phyloP scores from a whole-genome alignment of 148 eudicot species.

The Vaccinium darrowii region DNA sequence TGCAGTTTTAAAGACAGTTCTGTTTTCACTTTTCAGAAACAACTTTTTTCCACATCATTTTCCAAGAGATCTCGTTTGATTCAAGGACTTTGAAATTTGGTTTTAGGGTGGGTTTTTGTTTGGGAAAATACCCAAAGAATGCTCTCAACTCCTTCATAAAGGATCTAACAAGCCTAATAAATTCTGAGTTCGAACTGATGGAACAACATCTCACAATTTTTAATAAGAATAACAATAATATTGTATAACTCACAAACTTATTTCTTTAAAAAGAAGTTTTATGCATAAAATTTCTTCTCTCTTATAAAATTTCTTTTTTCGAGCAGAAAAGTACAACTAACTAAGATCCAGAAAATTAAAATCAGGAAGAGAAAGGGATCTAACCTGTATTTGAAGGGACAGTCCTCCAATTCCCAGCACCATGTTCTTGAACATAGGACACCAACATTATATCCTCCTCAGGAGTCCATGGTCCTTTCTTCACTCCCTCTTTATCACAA shows the following conservation, averaged over 20 bases:
- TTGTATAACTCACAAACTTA: neutral
- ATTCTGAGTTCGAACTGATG: neutral
- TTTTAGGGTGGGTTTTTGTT: neutral
- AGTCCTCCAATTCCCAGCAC: constrained; percentile 92
- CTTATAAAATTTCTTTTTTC: too few relatives aligned
- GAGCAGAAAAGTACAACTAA: neutral
- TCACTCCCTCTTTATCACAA: constrained; percentile 76
- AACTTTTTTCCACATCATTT: neutral
- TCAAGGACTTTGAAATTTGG: neutral
- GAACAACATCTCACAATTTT: neutral
- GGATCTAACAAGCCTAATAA: neutral
- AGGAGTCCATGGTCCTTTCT: constrained; percentile 97
- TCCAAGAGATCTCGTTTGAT: neutral
- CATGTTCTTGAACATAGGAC: constrained; percentile 82
- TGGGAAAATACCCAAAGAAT: neutral
- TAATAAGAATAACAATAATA: neutral
- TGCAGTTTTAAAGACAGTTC: neutral
- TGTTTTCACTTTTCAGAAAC: neutral
- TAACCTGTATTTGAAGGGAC: constrained; percentile 86
- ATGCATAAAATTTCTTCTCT: too few relatives aligned
- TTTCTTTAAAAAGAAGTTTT: neutral
- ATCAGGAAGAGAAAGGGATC: neutral
- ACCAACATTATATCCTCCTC: constrained; percentile 86
- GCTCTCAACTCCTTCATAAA: neutral
- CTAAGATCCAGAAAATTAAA: neutral